A percentile compares a stretch with the other conserved stretches of the same genome.
phyloP scores from a whole-genome alignment of 208 protist species.

The Trypanosoma cruzi region DNA sequence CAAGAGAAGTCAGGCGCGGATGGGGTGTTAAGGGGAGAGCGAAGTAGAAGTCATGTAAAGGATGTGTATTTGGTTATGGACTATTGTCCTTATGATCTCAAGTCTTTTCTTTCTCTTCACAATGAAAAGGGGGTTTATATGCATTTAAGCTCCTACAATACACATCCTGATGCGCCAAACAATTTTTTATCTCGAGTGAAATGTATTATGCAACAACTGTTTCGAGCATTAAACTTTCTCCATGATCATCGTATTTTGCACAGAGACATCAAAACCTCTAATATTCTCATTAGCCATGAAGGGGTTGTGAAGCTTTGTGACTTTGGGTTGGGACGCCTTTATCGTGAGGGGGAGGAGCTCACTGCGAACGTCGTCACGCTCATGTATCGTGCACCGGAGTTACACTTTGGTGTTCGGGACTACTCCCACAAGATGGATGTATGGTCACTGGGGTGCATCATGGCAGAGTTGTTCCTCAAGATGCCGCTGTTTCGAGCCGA shows the following conservation, averaged over 20 bases:
- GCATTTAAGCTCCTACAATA: constrained; percentile 63
- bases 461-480: constrained; percentile 98
- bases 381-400: constrained; percentile 96
- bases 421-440: constrained; percentile 95
- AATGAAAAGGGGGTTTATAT: constrained; percentile 39
- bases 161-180: constrained; percentile 46
- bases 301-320: constrained; percentile 87
- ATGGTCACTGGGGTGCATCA: constrained; percentile 97
- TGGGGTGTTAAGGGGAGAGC: background rate
- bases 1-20: constrained; percentile 11
- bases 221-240: constrained; percentile 71
- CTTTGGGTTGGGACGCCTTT: constrained; percentile 87
- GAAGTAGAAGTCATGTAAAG: constrained; percentile 32
- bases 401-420: constrained; percentile 85
- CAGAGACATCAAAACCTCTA: constrained; percentile 90
- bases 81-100: constrained; percentile 77
- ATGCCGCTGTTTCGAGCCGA: constrained; percentile 95
- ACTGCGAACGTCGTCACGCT: constrained; percentile 94
- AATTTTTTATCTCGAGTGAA: constrained; percentile 77
- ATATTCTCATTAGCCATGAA: constrained; percentile 73
- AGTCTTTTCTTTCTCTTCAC: constrained; percentile 62
- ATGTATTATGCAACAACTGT: constrained; percentile 75
- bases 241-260: constrained; percentile 87
- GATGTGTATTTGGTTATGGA: constrained; percentile 90
- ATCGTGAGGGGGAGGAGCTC: constrained; percentile 78